Conservation (phyloP, 192 early-diverging fungal genomes). For the Funneliformis geosporum region DNA sequence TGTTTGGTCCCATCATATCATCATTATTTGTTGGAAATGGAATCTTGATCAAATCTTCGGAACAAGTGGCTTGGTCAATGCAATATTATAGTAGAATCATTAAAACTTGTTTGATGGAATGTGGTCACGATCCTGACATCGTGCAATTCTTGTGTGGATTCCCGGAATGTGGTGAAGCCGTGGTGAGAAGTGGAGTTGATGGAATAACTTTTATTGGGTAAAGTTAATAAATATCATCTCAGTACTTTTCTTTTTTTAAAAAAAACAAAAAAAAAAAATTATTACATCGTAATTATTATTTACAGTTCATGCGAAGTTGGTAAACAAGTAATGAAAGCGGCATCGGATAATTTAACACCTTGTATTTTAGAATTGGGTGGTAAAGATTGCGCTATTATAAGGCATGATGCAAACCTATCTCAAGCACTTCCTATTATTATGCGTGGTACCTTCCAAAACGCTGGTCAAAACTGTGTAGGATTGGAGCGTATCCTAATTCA, state of each 20-base stretch:
- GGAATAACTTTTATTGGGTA: slow-evolving; percentile 86
- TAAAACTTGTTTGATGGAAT: slow-evolving; percentile 61
- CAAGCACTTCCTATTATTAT: slow-evolving; percentile 72
- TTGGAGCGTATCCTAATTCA: slow-evolving; percentile 84
- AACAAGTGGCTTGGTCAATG: slow-evolving; percentile 81
- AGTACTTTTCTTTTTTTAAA: neutral
- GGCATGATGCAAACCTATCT: slow-evolving; percentile 68
- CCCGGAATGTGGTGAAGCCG: slow-evolving; percentile 76
- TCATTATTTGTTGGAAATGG: slow-evolving; percentile 86
- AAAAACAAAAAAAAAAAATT: no score
- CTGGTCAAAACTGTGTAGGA: slow-evolving; percentile 90
- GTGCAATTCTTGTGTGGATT: slow-evolving; percentile 81
- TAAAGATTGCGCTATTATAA: slow-evolving; percentile 84
- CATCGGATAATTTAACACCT: slow-evolving; percentile 74
- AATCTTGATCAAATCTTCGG: slow-evolving; percentile 81
- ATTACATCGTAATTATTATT: neutral
- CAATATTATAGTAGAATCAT: slow-evolving; percentile 71
- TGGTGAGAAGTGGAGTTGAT: slow-evolving; percentile 64
- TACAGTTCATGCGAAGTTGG: slow-evolving; percentile 71
- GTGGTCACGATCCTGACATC: slow-evolving; percentile 76
- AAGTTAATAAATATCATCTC: neutral
- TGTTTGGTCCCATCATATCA: slow-evolving; percentile 76
- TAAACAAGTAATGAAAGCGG: slow-evolving; percentile 70
- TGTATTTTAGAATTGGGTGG: slow-evolving; percentile 89
- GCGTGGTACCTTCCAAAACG: slow-evolving; percentile 86